Evolutionary conservation across 805 yeast species (phyloP).

Genomic region (Sungouiella thailandica): DNA sequence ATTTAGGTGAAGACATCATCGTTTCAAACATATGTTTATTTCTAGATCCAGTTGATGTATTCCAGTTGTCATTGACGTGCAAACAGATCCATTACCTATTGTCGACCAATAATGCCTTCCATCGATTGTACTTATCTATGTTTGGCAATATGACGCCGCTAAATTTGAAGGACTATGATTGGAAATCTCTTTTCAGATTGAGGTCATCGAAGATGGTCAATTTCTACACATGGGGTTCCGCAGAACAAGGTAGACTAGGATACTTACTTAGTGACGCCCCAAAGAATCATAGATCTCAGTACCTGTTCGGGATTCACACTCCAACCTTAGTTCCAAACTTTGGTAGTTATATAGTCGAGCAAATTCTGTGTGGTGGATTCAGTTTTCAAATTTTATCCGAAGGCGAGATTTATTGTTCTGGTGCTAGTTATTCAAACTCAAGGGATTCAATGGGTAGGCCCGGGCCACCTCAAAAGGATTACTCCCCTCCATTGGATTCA

Average conservation of each 20-base stretch:
- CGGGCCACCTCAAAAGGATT: slow-evolving; percentile 3
- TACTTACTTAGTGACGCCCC: slow-evolving; percentile 25
- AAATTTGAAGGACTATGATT: slow-evolving; percentile 33
- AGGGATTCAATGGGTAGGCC: background rate
- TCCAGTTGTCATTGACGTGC: slow-evolving; percentile 28
- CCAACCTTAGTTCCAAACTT: slow-evolving; percentile 38
- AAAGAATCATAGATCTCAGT: slow-evolving; percentile 12
- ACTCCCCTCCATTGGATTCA: background rate
- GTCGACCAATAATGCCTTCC: slow-evolving; percentile 29
- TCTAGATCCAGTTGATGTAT: slow-evolving; percentile 23
- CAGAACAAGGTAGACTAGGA: slow-evolving; percentile 45
- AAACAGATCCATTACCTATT: slow-evolving; percentile 21
- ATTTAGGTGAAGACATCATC: slow-evolving; percentile 38
- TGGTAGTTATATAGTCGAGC: slow-evolving; percentile 31
- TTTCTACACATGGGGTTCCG: slow-evolving; percentile 49
- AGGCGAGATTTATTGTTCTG: slow-evolving; percentile 56
- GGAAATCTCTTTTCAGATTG: slow-evolving; percentile 45
- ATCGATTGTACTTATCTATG: slow-evolving; percentile 35
- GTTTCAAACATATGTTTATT: slow-evolving; percentile 28
- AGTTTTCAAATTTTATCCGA: slow-evolving; percentile 54
- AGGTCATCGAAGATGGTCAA: slow-evolving; percentile 31
- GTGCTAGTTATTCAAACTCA: slow-evolving; percentile 14
- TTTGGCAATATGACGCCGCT: slow-evolving; percentile 43
- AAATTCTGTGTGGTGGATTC: slow-evolving; percentile 61
- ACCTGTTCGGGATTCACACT: slow-evolving; percentile 21